These are phyloP conservation scores for Penicillium concentricum DNA, from an alignment of 2,329 filamentous ascomycete genomes.

Conservation along the genomic window DNA sequence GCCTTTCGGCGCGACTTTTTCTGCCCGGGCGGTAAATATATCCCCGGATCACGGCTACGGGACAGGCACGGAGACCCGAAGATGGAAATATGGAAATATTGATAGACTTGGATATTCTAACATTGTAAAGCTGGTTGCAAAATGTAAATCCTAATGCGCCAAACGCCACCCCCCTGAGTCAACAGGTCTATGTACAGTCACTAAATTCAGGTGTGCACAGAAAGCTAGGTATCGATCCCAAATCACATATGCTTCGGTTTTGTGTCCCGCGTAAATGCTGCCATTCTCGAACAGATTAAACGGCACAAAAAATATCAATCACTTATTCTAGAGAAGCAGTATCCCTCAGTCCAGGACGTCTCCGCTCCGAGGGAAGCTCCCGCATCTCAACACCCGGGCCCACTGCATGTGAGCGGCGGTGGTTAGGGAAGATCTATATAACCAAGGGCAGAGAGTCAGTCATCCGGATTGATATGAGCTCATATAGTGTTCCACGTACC, in stretches of 20 bases:
- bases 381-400: slow-evolving; percentile 82
- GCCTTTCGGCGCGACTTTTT: slow-evolving; percentile 35
- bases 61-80: slow-evolving; percentile 1
- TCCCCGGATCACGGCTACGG: slow-evolving; percentile 7
- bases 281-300: slow-evolving; percentile 1
- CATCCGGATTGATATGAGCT: not conserved
- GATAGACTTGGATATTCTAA: not conserved
- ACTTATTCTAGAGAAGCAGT: slow-evolving; percentile 66
- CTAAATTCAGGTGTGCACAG: slow-evolving; percentile 12
- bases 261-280: slow-evolving; percentile 19
- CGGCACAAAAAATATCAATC: slow-evolving; percentile 5
- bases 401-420: slow-evolving; percentile 65
- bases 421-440: slow-evolving; percentile 55
- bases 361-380: slow-evolving; percentile 59
- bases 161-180: slow-evolving; percentile 30
- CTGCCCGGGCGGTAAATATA: slow-evolving; percentile 36
- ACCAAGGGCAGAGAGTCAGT: not conserved
- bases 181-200: slow-evolving; percentile 37
- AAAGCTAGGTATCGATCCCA: slow-evolving; percentile 17
- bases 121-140: slow-evolving; percentile 5
- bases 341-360: slow-evolving; percentile 60
- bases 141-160: slow-evolving; percentile 25
- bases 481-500: slow-evolving; percentile 53
- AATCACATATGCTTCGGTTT: slow-evolving; percentile 21
- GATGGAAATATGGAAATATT: not conserved